Base-by-base conservation (phyloP, 306 rosid species). In the Prunus mume region DNA sequence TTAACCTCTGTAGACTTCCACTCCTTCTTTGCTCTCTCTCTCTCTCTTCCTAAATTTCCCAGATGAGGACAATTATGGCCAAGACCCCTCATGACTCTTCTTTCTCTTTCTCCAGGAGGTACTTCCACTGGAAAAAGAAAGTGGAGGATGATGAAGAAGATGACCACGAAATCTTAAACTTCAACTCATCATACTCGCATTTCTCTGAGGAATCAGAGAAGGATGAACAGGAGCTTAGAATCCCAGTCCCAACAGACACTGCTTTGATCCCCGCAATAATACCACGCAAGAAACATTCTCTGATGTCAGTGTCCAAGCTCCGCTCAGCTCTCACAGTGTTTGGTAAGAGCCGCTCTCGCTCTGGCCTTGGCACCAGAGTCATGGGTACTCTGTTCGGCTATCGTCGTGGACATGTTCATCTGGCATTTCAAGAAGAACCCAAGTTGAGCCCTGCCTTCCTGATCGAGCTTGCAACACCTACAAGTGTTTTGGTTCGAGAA, bases 301-400 rank as follows among this genome's bases (percentile, higher is more conserved):
- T 46, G 1, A 65, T 71, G 5, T 81, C 87, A 0, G 73, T 81
- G 38, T 91, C 93, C 2, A 92, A 80, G 80, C 68, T 91, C 51
- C 87, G 85, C 52, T 86, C 89, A 1, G 93, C 96, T 19, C 69
- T 93, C 0, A 76, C 85, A 0, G 43, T 82, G 1, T 79, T 90
- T 75, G 55, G 82, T 7, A 83, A 73, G 54, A 75, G 70, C 24
- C 82, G 71, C 30, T 65, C 89, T 1, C 83, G 47, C 55, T 80
- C 89, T 0, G 25, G 79, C 12, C 71, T 87, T 0, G 91, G 90
- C 14, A 85, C 75, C 32, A 72, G 81, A 9, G 90, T 93, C 24
- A 85, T 90, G 22, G 99, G 97, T 0, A 92, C 97, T 14, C 90
- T 95, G 2, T 95, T 92, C 54, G 99, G 99, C 2, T 54, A 89